Conservation (phyloP, 768 basidiomycete genomes). For the Amyloporia xantha region DNA sequence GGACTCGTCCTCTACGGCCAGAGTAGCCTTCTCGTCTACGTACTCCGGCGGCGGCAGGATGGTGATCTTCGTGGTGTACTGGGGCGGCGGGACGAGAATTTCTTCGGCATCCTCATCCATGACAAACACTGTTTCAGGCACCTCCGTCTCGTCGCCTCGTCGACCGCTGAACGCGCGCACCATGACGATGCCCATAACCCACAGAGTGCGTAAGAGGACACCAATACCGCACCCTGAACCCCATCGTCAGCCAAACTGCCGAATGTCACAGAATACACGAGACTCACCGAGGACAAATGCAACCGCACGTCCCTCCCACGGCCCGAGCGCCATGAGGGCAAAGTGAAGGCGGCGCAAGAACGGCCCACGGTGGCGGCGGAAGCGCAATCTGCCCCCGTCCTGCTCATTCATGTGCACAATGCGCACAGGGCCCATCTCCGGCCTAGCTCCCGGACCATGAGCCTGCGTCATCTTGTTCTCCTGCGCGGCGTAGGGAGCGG, state of each 20-base stretch:
- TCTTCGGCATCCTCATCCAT: slow-evolving; percentile 43
- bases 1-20: background rate
- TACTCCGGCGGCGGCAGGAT: slow-evolving; percentile 55
- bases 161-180: slow-evolving; percentile 45
- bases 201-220: slow-evolving; percentile 75
- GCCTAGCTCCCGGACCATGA: background rate
- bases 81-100: slow-evolving; percentile 45
- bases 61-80: slow-evolving; percentile 40
- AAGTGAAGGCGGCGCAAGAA: slow-evolving; percentile 58
- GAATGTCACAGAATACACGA: background rate
- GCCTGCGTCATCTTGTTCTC: background rate
- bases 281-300: slow-evolving; percentile 74
- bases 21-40: slow-evolving; percentile 17
- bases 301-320: slow-evolving; percentile 79
- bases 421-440: slow-evolving; percentile 1
- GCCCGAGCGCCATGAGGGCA: slow-evolving; percentile 64
- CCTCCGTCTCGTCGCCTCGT: slow-evolving; percentile 36
- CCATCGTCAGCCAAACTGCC: background rate
- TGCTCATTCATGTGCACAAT: slow-evolving; percentile 3
- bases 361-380: slow-evolving; percentile 19
- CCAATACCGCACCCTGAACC: slow-evolving; percentile 76
- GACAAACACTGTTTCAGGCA: slow-evolving; percentile 35
- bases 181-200: slow-evolving; percentile 58
- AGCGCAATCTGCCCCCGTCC: background rate
- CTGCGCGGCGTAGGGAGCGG: slow-evolving; percentile 9